phyloP scores from a whole-genome alignment of 73 alveolate genomes.

The Blepharisma stoltei region DNA sequence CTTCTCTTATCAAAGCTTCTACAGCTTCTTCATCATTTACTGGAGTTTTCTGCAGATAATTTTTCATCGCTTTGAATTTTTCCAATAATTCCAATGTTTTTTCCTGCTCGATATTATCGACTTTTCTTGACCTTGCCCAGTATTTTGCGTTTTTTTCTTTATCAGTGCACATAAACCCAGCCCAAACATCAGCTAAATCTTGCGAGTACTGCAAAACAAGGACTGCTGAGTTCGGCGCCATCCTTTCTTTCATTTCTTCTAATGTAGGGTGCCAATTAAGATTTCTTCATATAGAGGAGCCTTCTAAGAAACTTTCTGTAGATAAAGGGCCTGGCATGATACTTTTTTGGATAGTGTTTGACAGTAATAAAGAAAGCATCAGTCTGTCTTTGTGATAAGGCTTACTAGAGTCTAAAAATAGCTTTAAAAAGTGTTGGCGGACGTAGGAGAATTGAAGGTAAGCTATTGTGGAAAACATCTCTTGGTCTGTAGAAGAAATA shows the following conservation, averaged over 20 bases:
- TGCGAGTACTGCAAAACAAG: not conserved
- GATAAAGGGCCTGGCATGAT: not conserved
- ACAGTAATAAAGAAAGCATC: not conserved
- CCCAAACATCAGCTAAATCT: slow-evolving; percentile 24
- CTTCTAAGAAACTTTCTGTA: slow-evolving; percentile 31
- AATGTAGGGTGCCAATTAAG: slow-evolving; percentile 37
- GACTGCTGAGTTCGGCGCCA: not conserved
- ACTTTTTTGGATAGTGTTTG: not conserved
- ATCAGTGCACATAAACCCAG: slow-evolving; percentile 64
- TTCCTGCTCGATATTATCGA: slow-evolving; percentile 57
- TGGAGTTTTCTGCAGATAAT: slow-evolving; percentile 76
- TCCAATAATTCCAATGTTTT: slow-evolving; percentile 63
- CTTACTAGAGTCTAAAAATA: not conserved
- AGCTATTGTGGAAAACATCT: not conserved
- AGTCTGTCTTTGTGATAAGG: slow-evolving; percentile 3
- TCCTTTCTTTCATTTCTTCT: slow-evolving; percentile 28
- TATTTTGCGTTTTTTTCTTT: slow-evolving; percentile 68
- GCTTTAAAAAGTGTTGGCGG: not conserved
- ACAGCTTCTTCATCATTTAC: slow-evolving; percentile 82
- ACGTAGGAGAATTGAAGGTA: slow-evolving; percentile 1
- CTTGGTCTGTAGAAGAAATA: not conserved
- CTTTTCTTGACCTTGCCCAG: slow-evolving; percentile 60
- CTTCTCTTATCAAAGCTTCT: slow-evolving; percentile 66
- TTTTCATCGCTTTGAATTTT: slow-evolving; percentile 58
- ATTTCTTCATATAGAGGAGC: slow-evolving; percentile 45